Conservation (phyloP, 208 protist genomes). For the Trypanosoma boissoni region DNA sequence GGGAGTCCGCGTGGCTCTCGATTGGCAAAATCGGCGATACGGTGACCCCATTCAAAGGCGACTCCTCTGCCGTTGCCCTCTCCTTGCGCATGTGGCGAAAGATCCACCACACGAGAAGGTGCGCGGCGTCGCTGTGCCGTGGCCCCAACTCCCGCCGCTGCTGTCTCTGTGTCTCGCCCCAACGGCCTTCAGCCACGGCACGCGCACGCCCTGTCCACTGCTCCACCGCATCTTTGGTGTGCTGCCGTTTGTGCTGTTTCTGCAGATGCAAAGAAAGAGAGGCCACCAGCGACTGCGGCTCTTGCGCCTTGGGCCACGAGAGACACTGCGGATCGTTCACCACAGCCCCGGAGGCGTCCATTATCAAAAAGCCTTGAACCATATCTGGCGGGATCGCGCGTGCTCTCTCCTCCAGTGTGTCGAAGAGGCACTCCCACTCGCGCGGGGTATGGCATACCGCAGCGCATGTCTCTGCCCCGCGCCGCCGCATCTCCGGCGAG, state of each 20-base stretch:
- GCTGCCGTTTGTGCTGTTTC: not conserved
- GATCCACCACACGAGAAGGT: constrained; percentile 3
- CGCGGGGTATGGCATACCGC: constrained; percentile 3
- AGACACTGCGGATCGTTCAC: constrained; percentile 5
- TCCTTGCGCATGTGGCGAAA: not conserved
- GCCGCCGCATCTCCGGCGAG: constrained; percentile 6
- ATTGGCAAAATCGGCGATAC: too few relatives aligned
- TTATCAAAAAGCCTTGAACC: constrained; percentile 4
- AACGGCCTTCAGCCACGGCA: not conserved
- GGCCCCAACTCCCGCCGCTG: not conserved
- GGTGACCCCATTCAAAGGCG: too few relatives aligned
- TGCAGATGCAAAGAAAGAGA: not conserved
- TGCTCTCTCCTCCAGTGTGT: not conserved
- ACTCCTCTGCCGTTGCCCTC: not conserved
- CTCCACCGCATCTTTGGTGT: not conserved
- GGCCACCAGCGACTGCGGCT: not conserved
- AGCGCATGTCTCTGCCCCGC: not conserved
- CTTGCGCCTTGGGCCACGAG: not conserved
- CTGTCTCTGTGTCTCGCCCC: constrained; percentile 7
- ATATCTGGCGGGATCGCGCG: not conserved
- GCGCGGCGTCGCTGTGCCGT: not conserved
- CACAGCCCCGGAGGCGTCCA: constrained; percentile 12
- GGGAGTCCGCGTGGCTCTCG: too few relatives aligned
- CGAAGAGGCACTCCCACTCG: constrained; percentile 2
- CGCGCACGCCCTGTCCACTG: not conserved